phyloP scores from a whole-genome alignment of 257 asterid species.

The Salvia rosmarinus region DNA sequence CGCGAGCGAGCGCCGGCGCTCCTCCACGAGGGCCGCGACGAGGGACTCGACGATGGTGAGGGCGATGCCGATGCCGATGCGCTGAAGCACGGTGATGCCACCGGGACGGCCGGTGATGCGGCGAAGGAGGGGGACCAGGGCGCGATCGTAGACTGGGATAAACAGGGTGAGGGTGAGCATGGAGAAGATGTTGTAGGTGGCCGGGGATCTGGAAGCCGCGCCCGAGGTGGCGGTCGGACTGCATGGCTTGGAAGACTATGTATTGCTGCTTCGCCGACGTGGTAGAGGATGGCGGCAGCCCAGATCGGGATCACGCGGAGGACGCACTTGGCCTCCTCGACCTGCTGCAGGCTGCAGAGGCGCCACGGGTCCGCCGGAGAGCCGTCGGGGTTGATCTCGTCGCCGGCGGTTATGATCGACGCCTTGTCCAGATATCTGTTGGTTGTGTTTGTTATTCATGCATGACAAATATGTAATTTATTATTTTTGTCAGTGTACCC shows the following conservation, averaged over 20 bases:
- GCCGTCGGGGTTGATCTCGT: slow-evolving; percentile 61
- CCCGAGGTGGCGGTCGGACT: slow-evolving; percentile 67
- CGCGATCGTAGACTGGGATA: slow-evolving; percentile 74
- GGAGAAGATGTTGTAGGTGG: slow-evolving; percentile 70
- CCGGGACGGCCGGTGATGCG: slow-evolving; percentile 58
- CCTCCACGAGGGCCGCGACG: slow-evolving; percentile 61
- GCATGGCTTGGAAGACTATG: slow-evolving; percentile 88
- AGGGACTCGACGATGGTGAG: slow-evolving; percentile 52
- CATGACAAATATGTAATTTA: no score
- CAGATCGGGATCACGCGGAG: slow-evolving; percentile 72
- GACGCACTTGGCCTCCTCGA: slow-evolving; percentile 84
- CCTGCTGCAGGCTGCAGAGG: slow-evolving; percentile 76
- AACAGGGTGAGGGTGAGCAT: slow-evolving; percentile 71
- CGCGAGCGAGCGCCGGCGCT: slow-evolving; percentile 47
- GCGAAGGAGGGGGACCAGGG: slow-evolving; percentile 65
- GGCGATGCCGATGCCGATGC: slow-evolving; percentile 70
- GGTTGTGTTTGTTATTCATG: background rate
- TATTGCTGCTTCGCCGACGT: slow-evolving; percentile 75
- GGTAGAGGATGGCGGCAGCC: slow-evolving; percentile 71
- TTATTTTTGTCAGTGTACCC: no score
- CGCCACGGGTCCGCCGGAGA: slow-evolving; percentile 61
- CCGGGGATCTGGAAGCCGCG: slow-evolving; percentile 67
- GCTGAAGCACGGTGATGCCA: slow-evolving; percentile 79
- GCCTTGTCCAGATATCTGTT: slow-evolving; percentile 74
- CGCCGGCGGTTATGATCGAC: slow-evolving; percentile 58